Evolutionary conservation across 164 flowering plant genomes (phyloP), one percentile per base, ranked within the genome.

Genomic region (Euptelea pleiosperma): DNA sequence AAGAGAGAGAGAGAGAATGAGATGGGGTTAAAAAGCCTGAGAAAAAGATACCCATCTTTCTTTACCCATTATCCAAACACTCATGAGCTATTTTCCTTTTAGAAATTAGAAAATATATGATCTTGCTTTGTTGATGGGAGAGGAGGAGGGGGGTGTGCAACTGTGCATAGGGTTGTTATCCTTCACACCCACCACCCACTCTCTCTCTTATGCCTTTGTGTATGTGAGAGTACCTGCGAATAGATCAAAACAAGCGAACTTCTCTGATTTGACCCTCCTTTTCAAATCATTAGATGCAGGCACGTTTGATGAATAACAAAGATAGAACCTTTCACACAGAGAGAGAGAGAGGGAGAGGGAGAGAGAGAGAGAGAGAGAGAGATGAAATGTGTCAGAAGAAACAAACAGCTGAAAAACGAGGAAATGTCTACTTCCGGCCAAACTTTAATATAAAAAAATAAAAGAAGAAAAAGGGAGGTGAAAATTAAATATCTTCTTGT

Each of bases 321-420:
- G 56, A 52, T 57, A 62, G 58, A 55, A 39, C 19, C 30, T 54
- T 47, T 43, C 21, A 59, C 55, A 35, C 50, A 15, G 25, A 52
- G 36, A 58, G n/a, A 45, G 40, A 70, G 28, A 59, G 66, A 51
- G 65, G 65, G 59, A 36, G 40, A 25, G 60, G 16, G 40, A 57
- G 40, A 34, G 56, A 47, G 55, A 58, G 55, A 52, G 42, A 53
- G 61, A 56, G 52, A 52, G 58, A 44, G 45, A 49, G 43, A 49
- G 65, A 42, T 37, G 64, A 64, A 64, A 70, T 62, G 63, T 65
- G 79, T 75, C 78, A 72, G 78, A 77, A 71, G 72, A 77, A 57
- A 76, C 74, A 75, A 72, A 73, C 84, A 77, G 82, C 73, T 75
- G 84, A 82, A 80, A 80, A 79, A 82, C 87, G 86, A 86, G 96